A percentile compares a stretch with the other conserved stretches of the same genome.
phyloP scores from a whole-genome alignment of 805 yeast species.

The Ogataea nakhonphanomensis region DNA sequence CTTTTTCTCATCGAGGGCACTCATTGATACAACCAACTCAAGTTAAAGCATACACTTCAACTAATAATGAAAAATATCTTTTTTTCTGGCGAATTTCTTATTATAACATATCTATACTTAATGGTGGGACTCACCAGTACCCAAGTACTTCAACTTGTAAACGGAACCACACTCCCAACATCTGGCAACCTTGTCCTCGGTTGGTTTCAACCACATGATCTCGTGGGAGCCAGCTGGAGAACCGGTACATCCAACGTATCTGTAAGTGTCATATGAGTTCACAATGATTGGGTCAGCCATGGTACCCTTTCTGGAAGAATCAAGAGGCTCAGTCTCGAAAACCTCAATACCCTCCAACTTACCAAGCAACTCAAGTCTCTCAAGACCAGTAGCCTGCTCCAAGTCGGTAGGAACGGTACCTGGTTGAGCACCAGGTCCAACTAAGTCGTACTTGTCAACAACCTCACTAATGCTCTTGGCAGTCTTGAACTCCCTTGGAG shows the following conservation, averaged over 20 bases:
- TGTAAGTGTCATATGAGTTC: slow-evolving; percentile 86
- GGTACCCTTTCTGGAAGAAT: slow-evolving; percentile 86
- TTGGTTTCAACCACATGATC: slow-evolving; percentile 89
- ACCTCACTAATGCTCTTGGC: slow-evolving; percentile 75
- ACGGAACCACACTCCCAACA: slow-evolving; percentile 99
- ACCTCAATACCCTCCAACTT: slow-evolving; percentile 93
- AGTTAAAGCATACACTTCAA: background rate
- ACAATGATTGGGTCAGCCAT: slow-evolving; percentile 83
- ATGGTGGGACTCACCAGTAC: slow-evolving; percentile 65
- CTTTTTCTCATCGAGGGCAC: background rate
- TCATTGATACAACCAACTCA: background rate
- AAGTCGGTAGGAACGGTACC: slow-evolving; percentile 89
- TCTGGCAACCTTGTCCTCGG: slow-evolving; percentile 78
- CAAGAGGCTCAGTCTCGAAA: slow-evolving; percentile 85
- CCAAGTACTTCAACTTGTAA: slow-evolving; percentile 82
- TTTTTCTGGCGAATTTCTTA: slow-evolving; percentile 7
- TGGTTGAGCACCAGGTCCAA: slow-evolving; percentile 84
- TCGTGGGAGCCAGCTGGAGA: slow-evolving; percentile 90
- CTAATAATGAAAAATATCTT: background rate
- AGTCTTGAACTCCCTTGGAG: slow-evolving; percentile 49
- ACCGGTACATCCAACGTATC: slow-evolving; percentile 98
- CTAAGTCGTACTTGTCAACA: slow-evolving; percentile 67
- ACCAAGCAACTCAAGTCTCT: slow-evolving; percentile 92
- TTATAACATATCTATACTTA: slow-evolving; percentile 26
- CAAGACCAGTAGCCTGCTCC: slow-evolving; percentile 98